Conservation (phyloP, 2,329 filamentous ascomycete species). For the Kalmusia sp. region DNA sequence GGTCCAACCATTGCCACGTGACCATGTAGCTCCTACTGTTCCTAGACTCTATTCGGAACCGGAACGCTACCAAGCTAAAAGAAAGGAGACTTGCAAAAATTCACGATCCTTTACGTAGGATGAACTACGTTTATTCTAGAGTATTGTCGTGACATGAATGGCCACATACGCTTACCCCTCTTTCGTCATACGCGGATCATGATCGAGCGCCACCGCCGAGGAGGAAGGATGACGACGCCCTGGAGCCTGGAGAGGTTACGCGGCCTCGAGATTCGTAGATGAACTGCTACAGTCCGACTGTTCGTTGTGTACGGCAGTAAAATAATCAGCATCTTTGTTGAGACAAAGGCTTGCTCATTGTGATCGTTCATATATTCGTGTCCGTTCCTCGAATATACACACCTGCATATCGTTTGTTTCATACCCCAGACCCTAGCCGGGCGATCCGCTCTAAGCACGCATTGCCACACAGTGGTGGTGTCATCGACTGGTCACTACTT, state of each 20-base stretch:
- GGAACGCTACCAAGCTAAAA: no score
- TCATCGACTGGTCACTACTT: slow-evolving; percentile 34
- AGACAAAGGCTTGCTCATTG: no score
- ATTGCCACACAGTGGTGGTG: slow-evolving; percentile 33
- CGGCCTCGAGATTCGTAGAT: slow-evolving; percentile 10
- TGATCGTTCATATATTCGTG: no score
- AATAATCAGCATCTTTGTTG: no score
- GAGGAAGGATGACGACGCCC: slow-evolving; percentile 22
- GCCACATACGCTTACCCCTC: slow-evolving; percentile 13
- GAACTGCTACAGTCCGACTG: background rate
- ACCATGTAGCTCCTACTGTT: no score
- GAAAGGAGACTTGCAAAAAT: no score
- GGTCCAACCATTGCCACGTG: no score
- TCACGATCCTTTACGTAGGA: no score
- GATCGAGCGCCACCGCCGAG: slow-evolving; percentile 1
- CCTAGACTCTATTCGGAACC: no score
- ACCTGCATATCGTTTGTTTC: slow-evolving; percentile 5
- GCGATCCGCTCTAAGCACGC: slow-evolving; percentile 15
- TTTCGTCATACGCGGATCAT: slow-evolving; percentile 16
- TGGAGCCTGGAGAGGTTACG: slow-evolving; percentile 19
- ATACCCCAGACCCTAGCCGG: slow-evolving; percentile 9
- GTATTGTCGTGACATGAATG: background rate
- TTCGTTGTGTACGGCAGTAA: no score
- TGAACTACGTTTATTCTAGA: no score
- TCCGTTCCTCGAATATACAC: slow-evolving; percentile 10